Evolutionary conservation across 2,329 filamentous ascomycete genomes (phyloP), one percentile per base, ranked within the genome.

Genomic region (Monilinia laxa): DNA sequence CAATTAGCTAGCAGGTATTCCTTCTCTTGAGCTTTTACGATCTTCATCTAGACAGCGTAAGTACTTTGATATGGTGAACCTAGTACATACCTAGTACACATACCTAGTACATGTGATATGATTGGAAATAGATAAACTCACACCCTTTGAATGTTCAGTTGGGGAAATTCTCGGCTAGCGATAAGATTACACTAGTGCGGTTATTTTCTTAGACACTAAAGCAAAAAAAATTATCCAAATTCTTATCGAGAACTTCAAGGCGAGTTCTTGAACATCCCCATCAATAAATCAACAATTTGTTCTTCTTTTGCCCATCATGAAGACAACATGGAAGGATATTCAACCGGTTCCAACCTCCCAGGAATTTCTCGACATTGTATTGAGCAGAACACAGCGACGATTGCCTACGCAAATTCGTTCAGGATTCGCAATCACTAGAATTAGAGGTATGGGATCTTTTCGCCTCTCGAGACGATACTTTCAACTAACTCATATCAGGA

Each of bases 331-430:
- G 86, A 89, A 89, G 78, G 88, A 91, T 77, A 96, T 96, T 74
- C 89, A 90, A 70, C 92, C 92, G 72, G 92, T 96, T 72, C 94
- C 94, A 67, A 96, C 91, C 75, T 90, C 90, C 79, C 90, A 96
- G 83, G 95, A 99, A 81, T 98, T 99, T 77, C 85, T 99, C 75
- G 95, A 99, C 80, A 97, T 99, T 78, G 93, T 98, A 72, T 86
- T 99, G 75, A 96, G 91, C 76, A 85, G 95, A 73, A 97, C 93
- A 5, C 94, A 98, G 84, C 86, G 94, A 77, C 89, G 94, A 70
- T 84, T 99, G 71, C 95, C 95, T 18, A 99, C 93, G 59, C 93
- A 97, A 83, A 98, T 99, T 77, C 88, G 95, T 75, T 87, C 93
- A 52, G 95, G 95, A 68, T 99, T 99, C 84, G 90, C 97, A 80